Evolutionary conservation across 225 moss, liverwort and hornwort species (phyloP).

Genomic region (Physcomitrellopsis africana): DNA sequence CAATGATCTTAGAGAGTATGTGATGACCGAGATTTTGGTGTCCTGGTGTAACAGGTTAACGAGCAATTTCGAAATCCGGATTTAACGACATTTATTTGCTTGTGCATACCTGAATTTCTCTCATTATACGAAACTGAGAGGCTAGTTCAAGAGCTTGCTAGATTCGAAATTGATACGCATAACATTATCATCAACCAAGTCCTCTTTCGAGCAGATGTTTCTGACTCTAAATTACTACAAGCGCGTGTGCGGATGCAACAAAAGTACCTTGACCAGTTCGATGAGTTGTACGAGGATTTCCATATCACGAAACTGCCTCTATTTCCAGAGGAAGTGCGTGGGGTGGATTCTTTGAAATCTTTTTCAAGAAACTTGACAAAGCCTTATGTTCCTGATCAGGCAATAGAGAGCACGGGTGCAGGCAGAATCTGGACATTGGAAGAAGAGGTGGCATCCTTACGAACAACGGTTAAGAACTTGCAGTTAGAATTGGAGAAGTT

Average conservation of each 20-base stretch:
- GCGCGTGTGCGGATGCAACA: constrained; percentile 95
- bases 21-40: constrained; percentile 5
- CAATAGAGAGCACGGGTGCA: constrained; percentile 32
- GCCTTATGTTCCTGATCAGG: constrained; percentile 67
- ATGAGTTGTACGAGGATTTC: constrained; percentile 95
- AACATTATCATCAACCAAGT: constrained; percentile 98
- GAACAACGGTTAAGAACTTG: no score
- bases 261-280: constrained; percentile 89
- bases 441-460: constrained; percentile 67
- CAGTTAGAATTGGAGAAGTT: constrained; percentile 66
- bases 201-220: constrained; percentile 76
- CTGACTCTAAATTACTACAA: constrained; percentile 81
- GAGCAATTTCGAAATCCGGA: constrained; percentile 93
- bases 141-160: constrained; percentile 92
- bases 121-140: constrained; percentile 95
- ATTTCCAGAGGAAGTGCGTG: constrained; percentile 93
- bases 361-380: constrained; percentile 72
- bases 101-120: constrained; percentile 95
- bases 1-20: neutral
- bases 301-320: constrained; percentile 86
- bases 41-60: constrained; percentile 58
- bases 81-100: constrained; percentile 89
- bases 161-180: constrained; percentile 95
- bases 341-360: constrained; percentile 81
- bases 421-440: constrained; percentile 71